Evolutionary conservation across 1,284 basidiomycete genomes (phyloP), one percentile per base, ranked within the genome.

Genomic region (Neolentinus lepideus): DNA sequence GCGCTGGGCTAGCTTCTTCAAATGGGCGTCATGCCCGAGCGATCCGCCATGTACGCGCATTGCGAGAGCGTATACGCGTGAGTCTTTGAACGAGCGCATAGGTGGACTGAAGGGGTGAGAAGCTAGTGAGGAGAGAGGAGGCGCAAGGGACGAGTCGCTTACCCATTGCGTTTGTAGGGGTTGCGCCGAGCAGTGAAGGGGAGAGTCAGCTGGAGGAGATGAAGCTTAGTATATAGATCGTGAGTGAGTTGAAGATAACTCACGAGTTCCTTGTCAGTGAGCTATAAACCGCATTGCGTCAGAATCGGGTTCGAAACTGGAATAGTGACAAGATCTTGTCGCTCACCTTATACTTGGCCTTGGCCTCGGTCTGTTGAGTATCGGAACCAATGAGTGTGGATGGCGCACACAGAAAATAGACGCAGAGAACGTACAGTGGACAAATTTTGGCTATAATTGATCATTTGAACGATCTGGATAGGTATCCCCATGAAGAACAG

Each of bases 281-380:
- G 47, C 47, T 50, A 50, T 3, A 47, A 22, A 16, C 16, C 22
- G n/a, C 11, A 50, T 26, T 50, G 9, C 12, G 47, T 50, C 6
- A 43, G 38, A 9, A 4, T 31, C 29, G 29, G 12, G 29, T n/a
- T n/a, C n/a, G n/a, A 31, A 6, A 46, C 4, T 25, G 47, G 22
- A 21, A 26, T 21, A 26, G 14, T 6, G 22, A n/a, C 14, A 26
- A 16, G 47, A 9, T 26, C 24, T 14, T 26, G 3, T 11, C 47
- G 22, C 47, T 50, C 22, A 50, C 47, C 47, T 50, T 50, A 29
- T 50, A 50, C 47, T 50, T 25, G 22, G 47, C 11, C 47, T 50
- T 50, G 10, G 47, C 47, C 12, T 50, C 27, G 21, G 47, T 50
- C 47, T 50, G 24, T 3, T 10, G 24, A 19, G 43, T n/a, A 31